Conservation (phyloP, 1,139 yeast species). For the Zhuliangozyma parablackwelliae region DNA sequence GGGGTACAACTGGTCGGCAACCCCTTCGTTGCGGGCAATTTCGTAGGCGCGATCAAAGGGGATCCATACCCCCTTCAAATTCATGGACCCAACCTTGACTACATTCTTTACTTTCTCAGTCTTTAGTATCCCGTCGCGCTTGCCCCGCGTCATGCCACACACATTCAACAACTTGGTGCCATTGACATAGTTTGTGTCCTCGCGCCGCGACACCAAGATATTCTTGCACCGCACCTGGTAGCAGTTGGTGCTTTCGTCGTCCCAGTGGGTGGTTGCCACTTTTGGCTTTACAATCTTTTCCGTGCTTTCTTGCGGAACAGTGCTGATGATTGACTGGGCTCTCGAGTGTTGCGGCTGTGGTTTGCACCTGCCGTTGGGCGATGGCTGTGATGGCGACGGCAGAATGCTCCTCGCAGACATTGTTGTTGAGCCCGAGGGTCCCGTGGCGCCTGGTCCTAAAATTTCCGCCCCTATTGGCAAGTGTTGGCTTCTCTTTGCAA, state of each 20-base stretch:
- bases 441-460: too few species aligned
- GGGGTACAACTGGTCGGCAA: slow-evolving; percentile 36
- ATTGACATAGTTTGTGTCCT: slow-evolving; percentile 49
- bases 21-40: slow-evolving; percentile 48
- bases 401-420: too few species aligned
- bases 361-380: too few species aligned
- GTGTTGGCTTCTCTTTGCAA: too few species aligned
- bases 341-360: too few species aligned
- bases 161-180: slow-evolving; percentile 74
- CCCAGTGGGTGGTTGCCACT: slow-evolving; percentile 47
- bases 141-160: slow-evolving; percentile 93
- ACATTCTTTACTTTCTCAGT: slow-evolving; percentile 42
- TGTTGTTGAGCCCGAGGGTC: too few species aligned
- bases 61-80: slow-evolving; percentile 54
- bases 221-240: slow-evolving; percentile 47
- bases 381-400: too few species aligned
- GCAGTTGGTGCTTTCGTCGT: slow-evolving; percentile 43
- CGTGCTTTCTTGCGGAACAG: slow-evolving; percentile 12
- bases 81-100: slow-evolving; percentile 51
- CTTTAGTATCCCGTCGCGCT: slow-evolving; percentile 82
- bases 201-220: slow-evolving; percentile 46
- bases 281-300: slow-evolving; percentile 27
- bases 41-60: slow-evolving; percentile 52
- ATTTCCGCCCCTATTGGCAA: too few species aligned
- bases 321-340: slow-evolving; percentile 13